Conservation (phyloP, 306 rosid genomes). For the Begonia masoniana region DNA sequence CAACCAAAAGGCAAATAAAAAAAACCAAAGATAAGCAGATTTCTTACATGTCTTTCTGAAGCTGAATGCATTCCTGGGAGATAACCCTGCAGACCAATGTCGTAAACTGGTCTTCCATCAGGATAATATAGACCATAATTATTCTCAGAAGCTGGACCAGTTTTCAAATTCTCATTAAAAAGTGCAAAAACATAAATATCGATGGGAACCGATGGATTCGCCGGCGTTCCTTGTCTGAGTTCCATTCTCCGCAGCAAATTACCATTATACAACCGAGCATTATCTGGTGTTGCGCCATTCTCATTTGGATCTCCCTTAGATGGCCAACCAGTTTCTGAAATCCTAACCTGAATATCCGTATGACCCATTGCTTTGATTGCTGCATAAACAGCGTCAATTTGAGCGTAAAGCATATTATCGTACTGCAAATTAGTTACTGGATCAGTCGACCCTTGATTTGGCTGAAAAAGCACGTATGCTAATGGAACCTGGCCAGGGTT, state of each 20-base stretch:
- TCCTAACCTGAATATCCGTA: slow-evolving; percentile 54
- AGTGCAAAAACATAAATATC: slow-evolving; percentile 71
- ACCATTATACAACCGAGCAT: slow-evolving; percentile 59
- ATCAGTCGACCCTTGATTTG: slow-evolving; percentile 65
- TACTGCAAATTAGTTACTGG: slow-evolving; percentile 60
- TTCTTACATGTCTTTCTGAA: slow-evolving; percentile 37
- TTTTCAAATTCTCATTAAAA: slow-evolving; percentile 67
- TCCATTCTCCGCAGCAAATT: slow-evolving; percentile 46
- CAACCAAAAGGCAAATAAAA: too few relatives aligned
- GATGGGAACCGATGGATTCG: slow-evolving; percentile 58
- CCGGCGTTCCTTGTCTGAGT: slow-evolving; percentile 59
- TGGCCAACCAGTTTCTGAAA: slow-evolving; percentile 96
- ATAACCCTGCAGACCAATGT: slow-evolving; percentile 49
- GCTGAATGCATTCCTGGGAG: slow-evolving; percentile 33
- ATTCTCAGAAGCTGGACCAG: slow-evolving; percentile 73
- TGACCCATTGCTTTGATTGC: slow-evolving; percentile 74
- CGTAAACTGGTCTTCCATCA: slow-evolving; percentile 60
- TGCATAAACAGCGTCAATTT: slow-evolving; percentile 65
- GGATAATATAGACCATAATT: slow-evolving; percentile 86
- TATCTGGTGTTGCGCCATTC: slow-evolving; percentile 48
- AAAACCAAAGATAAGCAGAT: too few relatives aligned
- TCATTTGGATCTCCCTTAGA: slow-evolving; percentile 67
- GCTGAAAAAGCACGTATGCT: slow-evolving; percentile 57
- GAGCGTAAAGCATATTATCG: slow-evolving; percentile 91
- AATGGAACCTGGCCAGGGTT: slow-evolving; percentile 40